Evolutionary conservation across 495 filamentous ascomycete genomes (phyloP).

Genomic region (Aspergillus leporis): DNA sequence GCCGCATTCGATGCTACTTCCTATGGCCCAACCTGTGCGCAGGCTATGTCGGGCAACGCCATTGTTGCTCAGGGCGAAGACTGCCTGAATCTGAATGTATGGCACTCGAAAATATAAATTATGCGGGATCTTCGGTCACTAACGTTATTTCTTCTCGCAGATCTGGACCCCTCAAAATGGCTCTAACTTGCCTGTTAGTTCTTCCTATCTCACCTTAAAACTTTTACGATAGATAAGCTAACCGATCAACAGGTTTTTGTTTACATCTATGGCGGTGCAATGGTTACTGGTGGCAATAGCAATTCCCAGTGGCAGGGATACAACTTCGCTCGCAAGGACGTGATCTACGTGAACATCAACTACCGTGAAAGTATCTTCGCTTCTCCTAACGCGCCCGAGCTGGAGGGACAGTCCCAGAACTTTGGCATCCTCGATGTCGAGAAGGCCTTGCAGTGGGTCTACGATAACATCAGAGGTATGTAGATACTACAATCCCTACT

Average conservation of each 20-base stretch:
- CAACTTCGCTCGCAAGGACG: conserved; percentile 31
- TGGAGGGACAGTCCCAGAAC: conserved; percentile 28
- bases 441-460: conserved; percentile 27
- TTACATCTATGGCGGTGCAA: conserved; percentile 31
- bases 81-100: conserved; percentile 31
- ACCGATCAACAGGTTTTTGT: conserved; percentile 18
- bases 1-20: conserved; percentile 23
- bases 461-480: conserved; percentile 27
- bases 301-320: conserved; percentile 28
- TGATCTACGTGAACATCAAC: conserved; percentile 33
- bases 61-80: conserved; percentile 28
- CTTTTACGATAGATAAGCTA: neutral
- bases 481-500: neutral
- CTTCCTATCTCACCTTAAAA: neutral
- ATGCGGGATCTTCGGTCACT: neutral
- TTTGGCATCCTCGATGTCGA: conserved; percentile 32
- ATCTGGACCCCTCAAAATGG: conserved; percentile 22
- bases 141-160: neutral
- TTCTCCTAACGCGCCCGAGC: conserved; percentile 27
- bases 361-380: conserved; percentile 31
- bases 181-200: conserved; percentile 17
- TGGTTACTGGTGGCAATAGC: conserved; percentile 28
- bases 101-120: no score
- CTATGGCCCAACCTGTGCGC: conserved; percentile 28
- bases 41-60: conserved; percentile 26